phyloP scores from a whole-genome alignment of 23 red algal genomes.

The Agarophyton chilense region DNA sequence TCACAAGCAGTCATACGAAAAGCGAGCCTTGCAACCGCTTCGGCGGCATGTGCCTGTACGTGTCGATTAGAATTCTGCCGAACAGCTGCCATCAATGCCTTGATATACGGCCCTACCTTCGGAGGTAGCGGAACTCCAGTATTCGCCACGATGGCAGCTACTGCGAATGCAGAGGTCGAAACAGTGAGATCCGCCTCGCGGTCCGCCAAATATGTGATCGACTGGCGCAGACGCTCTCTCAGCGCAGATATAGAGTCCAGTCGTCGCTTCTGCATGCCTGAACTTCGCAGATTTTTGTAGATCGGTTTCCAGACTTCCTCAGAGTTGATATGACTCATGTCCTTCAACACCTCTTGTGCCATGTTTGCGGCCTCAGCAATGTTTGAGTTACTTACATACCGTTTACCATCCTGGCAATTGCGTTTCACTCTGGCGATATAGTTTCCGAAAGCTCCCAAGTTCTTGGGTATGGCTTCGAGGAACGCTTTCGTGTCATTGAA shows the following conservation, averaged over 20 bases:
- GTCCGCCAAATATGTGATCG: slow-evolving; percentile 52
- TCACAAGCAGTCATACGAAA: slow-evolving; percentile 53
- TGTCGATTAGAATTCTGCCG: slow-evolving; percentile 41
- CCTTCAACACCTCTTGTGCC: slow-evolving; percentile 17
- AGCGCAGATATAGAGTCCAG: slow-evolving; percentile 57
- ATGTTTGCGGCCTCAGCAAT: slow-evolving; percentile 20
- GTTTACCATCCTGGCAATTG: slow-evolving; percentile 38
- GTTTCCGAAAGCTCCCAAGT: slow-evolving; percentile 10
- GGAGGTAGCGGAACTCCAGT: slow-evolving; percentile 46
- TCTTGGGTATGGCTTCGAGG: slow-evolving; percentile 51
- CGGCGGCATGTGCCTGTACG: slow-evolving; percentile 59
- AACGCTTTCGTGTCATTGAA: slow-evolving; percentile 73
- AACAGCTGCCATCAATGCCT: slow-evolving; percentile 62
- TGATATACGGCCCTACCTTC: slow-evolving; percentile 80
- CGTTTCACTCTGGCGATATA: slow-evolving; percentile 41
- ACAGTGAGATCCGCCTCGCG: slow-evolving; percentile 22
- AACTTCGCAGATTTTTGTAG: neutral
- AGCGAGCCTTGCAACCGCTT: slow-evolving; percentile 40
- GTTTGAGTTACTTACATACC: neutral
- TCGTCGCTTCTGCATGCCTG: slow-evolving; percentile 47
- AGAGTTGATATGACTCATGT: slow-evolving; percentile 42
- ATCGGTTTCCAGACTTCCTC: slow-evolving; percentile 47
- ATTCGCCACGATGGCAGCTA: slow-evolving; percentile 47
- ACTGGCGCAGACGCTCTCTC: slow-evolving; percentile 62
- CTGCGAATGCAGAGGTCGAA: slow-evolving; percentile 58